phyloP scores from a whole-genome alignment of 2,329 filamentous ascomycete species.

The Aspergillus nomiae region DNA sequence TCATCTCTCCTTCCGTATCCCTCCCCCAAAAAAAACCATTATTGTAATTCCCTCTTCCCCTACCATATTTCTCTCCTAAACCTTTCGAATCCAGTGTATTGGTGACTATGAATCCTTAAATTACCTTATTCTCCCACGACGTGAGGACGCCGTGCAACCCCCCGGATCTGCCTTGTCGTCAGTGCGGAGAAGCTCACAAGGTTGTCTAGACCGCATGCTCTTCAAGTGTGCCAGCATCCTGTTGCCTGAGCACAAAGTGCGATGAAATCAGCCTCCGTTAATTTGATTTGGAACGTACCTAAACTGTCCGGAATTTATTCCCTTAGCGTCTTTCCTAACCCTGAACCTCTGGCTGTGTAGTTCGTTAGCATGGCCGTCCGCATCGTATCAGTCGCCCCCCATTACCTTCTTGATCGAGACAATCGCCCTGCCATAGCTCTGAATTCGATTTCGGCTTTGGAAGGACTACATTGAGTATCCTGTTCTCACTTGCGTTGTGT shows the following conservation, averaged over 20 bases:
- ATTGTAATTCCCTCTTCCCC: conserved; percentile 8
- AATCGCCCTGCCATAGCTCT: conserved; percentile 11
- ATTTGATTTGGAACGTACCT: conserved; percentile 17
- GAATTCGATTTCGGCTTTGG: conserved; percentile 10
- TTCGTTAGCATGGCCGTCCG: conserved; percentile 45
- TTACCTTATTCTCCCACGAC: conserved; percentile 26
- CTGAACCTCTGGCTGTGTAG: conserved; percentile 15
- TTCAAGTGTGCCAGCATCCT: conserved; percentile 29
- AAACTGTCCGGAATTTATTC: not conserved
- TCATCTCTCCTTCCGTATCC: conserved; percentile 19
- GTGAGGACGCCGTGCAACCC: conserved; percentile 30
- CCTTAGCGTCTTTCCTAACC: conserved; percentile 11
- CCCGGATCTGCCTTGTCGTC: conserved; percentile 28
- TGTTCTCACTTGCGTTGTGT: not conserved
- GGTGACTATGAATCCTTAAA: conserved; percentile 27
- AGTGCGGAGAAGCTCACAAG: conserved; percentile 44
- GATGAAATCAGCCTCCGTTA: conserved; percentile 26
- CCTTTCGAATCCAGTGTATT: not conserved
- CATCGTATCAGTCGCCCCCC: conserved; percentile 30
- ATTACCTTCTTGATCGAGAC: conserved; percentile 38
- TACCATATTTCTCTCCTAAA: conserved; percentile 12
- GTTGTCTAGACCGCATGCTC: conserved; percentile 32
- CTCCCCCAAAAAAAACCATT: conserved; percentile 7
- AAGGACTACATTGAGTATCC: not conserved
- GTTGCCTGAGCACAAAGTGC: conserved; percentile 29